Conservation (phyloP, 768 basidiomycete genomes). For the Aureoboletus auriporus region DNA sequence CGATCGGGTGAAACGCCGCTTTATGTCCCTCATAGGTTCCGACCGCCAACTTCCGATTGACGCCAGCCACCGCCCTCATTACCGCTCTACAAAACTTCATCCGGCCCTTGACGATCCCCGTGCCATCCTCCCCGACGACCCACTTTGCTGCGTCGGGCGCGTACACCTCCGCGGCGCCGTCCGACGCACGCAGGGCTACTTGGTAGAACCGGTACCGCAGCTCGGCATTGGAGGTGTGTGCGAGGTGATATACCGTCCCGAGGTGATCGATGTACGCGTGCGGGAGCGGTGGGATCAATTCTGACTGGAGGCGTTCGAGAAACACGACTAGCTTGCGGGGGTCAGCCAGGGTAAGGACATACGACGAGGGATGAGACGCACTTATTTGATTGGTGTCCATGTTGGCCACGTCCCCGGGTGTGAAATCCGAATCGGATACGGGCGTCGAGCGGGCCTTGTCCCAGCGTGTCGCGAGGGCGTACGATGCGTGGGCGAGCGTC, state of each 20-base stretch:
- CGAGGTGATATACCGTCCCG: slow-evolving; percentile 46
- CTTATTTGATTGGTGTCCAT: slow-evolving; percentile 79
- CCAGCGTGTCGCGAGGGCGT: slow-evolving; percentile 72
- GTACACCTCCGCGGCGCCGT: slow-evolving; percentile 46
- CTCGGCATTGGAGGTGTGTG: slow-evolving; percentile 62
- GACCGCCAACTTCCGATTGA: slow-evolving; percentile 51
- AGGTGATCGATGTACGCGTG: slow-evolving; percentile 55
- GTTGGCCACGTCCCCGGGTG: slow-evolving; percentile 49
- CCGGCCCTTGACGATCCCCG: slow-evolving; percentile 64
- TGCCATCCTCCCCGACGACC: slow-evolving; percentile 58
- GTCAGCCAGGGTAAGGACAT: not conserved
- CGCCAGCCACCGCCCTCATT: slow-evolving; percentile 51
- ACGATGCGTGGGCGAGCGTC: slow-evolving; percentile 65
- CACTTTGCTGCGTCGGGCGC: slow-evolving; percentile 56
- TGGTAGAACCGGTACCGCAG: slow-evolving; percentile 77
- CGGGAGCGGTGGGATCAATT: slow-evolving; percentile 51
- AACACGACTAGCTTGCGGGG: slow-evolving; percentile 58
- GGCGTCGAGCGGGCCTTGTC: slow-evolving; percentile 54
- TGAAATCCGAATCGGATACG: slow-evolving; percentile 50
- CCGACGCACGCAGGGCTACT: slow-evolving; percentile 51
- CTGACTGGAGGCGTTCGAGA: slow-evolving; percentile 68
- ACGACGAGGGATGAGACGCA: slow-evolving; percentile 18
- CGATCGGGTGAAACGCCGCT: slow-evolving; percentile 71
- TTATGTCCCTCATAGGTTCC: slow-evolving; percentile 45
- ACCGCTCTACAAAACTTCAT: slow-evolving; percentile 84